Percentiles rank a stretch among this genome's conserved stretches.
phyloP scores from a whole-genome alignment of 345 rosid genomes.

The Eutrema heterophyllum region DNA sequence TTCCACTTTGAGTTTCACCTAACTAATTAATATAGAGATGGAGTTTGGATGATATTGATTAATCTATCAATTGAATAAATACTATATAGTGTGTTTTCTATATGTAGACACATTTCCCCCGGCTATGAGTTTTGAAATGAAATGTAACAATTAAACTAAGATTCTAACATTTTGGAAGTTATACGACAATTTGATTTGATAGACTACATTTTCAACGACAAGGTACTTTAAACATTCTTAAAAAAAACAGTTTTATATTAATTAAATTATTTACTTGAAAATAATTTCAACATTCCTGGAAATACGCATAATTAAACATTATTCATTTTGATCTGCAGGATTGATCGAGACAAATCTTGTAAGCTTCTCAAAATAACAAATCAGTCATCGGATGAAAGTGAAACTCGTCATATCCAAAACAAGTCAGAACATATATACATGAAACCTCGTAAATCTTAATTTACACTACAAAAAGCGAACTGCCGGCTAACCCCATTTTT shows the following conservation, averaged over 20 bases:
- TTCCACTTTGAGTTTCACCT: slow-evolving; percentile 13
- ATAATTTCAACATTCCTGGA: background rate
- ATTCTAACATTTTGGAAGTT: no score
- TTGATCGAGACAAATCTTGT: background rate
- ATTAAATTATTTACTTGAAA: background rate
- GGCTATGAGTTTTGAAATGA: no score
- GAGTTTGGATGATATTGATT: background rate
- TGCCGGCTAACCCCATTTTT: background rate
- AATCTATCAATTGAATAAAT: background rate
- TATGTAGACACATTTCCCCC: no score
- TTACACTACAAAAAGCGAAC: background rate
- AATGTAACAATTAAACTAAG: no score
- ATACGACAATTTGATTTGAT: no score
- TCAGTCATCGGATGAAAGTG: background rate
- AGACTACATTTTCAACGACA: no score
- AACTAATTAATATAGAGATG: background rate
- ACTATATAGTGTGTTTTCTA: background rate
- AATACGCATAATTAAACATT: background rate
- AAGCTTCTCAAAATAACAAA: background rate
- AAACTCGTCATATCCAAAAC: background rate
- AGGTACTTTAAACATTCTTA: no score
- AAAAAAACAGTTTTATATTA: background rate
- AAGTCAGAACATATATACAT: background rate
- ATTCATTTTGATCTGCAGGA: no score
- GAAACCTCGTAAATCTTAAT: background rate